A percentile compares a stretch with the other conserved stretches of the same genome.
Evolutionary conservation across 495 filamentous ascomycete species (phyloP).

Genomic region (Penicillium dipodomyicola): DNA sequence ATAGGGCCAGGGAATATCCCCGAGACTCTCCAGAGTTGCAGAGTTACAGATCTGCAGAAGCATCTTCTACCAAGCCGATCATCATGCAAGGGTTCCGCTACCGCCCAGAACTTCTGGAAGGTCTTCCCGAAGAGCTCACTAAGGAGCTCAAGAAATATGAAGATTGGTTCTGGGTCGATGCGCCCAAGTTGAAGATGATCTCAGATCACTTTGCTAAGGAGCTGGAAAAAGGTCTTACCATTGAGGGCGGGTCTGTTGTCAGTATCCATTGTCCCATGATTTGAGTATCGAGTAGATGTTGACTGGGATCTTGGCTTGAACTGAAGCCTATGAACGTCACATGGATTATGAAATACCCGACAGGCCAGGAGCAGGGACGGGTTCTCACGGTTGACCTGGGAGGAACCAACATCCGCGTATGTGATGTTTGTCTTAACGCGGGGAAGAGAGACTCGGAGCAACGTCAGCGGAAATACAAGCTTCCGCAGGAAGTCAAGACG

Average conservation of each 20-base stretch:
- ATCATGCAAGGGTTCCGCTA: conserved; percentile 22
- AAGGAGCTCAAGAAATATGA: conserved; percentile 74
- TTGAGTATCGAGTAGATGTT: background rate
- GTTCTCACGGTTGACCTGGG: conserved; percentile 92
- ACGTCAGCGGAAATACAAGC: conserved; percentile 85
- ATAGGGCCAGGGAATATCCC: background rate
- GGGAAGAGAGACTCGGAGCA: conserved; percentile 88
- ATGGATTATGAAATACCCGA: conserved; percentile 85
- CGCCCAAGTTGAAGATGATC: conserved; percentile 78
- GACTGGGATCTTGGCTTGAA: conserved; percentile 1
- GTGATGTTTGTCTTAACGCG: conserved; percentile 77
- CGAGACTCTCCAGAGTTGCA: background rate
- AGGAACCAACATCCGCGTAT: conserved; percentile 91
- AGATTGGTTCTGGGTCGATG: conserved; percentile 69
- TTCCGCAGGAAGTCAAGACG: conserved; percentile 84
- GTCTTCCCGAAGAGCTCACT: conserved; percentile 68
- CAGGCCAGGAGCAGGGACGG: conserved; percentile 77
- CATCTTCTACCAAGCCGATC: background rate
- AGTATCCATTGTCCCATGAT: conserved; percentile 32
- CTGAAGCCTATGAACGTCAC: conserved; percentile 91
- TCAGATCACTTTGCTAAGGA: conserved; percentile 79
- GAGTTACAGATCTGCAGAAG: background rate
- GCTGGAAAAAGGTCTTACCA: conserved; percentile 75
- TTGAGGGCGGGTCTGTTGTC: conserved; percentile 83
- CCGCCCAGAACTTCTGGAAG: conserved; percentile 57